Evolutionary conservation across 73 alveolate species (phyloP).

Genomic region (Breviolum minutum): DNA sequence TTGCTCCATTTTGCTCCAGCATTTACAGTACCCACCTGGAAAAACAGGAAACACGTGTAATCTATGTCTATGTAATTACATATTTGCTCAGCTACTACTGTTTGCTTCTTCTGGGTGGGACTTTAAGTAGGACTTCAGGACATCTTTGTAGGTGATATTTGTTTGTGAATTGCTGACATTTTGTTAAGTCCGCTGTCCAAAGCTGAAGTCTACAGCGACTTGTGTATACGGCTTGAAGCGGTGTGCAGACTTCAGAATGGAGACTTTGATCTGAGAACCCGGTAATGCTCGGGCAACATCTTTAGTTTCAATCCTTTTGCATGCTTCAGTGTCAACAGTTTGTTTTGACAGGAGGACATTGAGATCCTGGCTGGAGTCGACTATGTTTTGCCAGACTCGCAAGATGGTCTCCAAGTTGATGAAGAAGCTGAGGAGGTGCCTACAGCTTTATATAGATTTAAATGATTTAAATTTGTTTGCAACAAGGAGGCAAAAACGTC

Average conservation of each 20-base stretch:
- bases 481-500: too few species aligned
- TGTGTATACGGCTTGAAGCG: neutral
- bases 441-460: too few species aligned
- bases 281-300: neutral
- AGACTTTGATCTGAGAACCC: too few species aligned
- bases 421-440: neutral
- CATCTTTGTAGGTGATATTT: neutral
- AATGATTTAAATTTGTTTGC: too few species aligned
- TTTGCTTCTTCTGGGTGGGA: too few species aligned
- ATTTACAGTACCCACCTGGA: too few species aligned
- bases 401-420: neutral
- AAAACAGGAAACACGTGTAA: too few species aligned
- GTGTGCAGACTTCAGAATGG: neutral
- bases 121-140: too few species aligned
- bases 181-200: neutral
- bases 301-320: neutral
- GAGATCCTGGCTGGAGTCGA: slow-evolving; percentile 20
- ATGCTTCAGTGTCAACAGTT: neutral
- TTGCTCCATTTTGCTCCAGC: too few species aligned
- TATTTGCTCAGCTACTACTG: too few species aligned
- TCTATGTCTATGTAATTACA: too few species aligned
- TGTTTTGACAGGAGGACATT: slow-evolving; percentile 31
- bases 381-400: slow-evolving; percentile 24
- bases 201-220: neutral
- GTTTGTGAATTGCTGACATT: neutral